Evolutionary conservation across 106 monocot species (phyloP), one percentile per base, ranked within the genome.

Genomic region (Dactylorhiza incarnata): DNA sequence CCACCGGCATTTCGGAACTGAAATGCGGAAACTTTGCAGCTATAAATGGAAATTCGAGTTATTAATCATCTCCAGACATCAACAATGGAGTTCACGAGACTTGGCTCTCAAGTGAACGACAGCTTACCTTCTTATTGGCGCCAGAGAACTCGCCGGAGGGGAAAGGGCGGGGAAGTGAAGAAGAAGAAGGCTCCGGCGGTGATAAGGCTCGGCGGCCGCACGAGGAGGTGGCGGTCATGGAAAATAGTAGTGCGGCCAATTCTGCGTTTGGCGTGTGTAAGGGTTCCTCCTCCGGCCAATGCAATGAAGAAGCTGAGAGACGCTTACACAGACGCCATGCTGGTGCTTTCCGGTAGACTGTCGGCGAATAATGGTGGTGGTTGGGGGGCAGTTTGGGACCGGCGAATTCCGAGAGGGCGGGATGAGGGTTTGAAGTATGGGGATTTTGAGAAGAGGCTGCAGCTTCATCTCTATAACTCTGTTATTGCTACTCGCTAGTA

Each of bases 401-500:
- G 69, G 5, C 14, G 69, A 19, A 69, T 69, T 45, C 69, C 69
- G 7, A 44, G 17, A 69, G 69, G 17, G 6, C 4, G 45, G 17
- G 44, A 44, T 6, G 44, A 44, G 7, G 66, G 66, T 4, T 69
- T 46, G 45, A 46, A 46, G 45, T n/a, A 0, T 13, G 69, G 45
- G 3, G 69, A 69, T 69, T 69, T 69, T 69, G 69, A 69, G 45
- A 69, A 69, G 44, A 46, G 69, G 46, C 9, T 69, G 69, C 14
- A 17, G 45, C 69, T 69, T 69, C 69, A 69, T 69, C 29, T 69
- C 37, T 69, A 69, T 19, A 69, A 69, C 69, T 69, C 69, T 45
- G 45, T 69, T 1, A 69, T 69, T 69, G 69, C 69, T n/a, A 46
- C 45, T 17, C 14, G 69, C 17, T 69, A 66, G n/a, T n/a, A n/a